Base-by-base conservation (phyloP, 2,329 filamentous ascomycete genomes). In the Botrytis elliptica region DNA sequence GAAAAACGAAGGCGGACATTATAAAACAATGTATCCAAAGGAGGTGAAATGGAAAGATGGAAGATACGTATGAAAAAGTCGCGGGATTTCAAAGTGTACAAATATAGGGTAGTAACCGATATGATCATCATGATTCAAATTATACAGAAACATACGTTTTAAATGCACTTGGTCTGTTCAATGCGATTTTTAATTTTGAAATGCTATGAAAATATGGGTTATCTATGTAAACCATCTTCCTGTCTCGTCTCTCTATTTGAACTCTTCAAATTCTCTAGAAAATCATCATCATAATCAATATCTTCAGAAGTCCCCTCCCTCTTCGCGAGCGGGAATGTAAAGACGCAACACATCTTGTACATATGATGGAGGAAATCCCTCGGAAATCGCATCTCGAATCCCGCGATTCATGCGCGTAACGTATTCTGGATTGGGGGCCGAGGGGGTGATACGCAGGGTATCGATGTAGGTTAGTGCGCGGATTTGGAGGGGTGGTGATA, bases 21-120 rank as follows among this genome's bases (percentile, higher is more conserved):
- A 63, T 70, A 29, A 33, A 63, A 70, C 42, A 62, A 63, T 64
- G 68, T 70, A 68, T 68, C n/a, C 55, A 70, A 69, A 33, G 40
- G n/a, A 16, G 42, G 33, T 46, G n/a, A 22, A 44, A 36, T 63
- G n/a, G 38, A 9, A 63, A 29, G 40, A 38, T 70, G 55, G 42
- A 38, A 36, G 40, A 70, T 70, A 70, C 38, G 46, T 57, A n/a
- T 52, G 49, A 52, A 62, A 25, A 62, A 36, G 38, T 42, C 25
- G 36, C 12, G 29, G 38, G 42, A 59, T 52, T 44, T 20, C 20
- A 62, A 62, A 60, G 55, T 63, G 52, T 68, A 55, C 42, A 44
- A n/a, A 70, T 60, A 62, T 44, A 70, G 20, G 36, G 66, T 68
- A n/a, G 38, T 57, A 36, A 33, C 36, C 55, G 42, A 62, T 52